phyloP scores from a whole-genome alignment of 2,329 filamentous ascomycete genomes.

The Colletotrichum paranaense region DNA sequence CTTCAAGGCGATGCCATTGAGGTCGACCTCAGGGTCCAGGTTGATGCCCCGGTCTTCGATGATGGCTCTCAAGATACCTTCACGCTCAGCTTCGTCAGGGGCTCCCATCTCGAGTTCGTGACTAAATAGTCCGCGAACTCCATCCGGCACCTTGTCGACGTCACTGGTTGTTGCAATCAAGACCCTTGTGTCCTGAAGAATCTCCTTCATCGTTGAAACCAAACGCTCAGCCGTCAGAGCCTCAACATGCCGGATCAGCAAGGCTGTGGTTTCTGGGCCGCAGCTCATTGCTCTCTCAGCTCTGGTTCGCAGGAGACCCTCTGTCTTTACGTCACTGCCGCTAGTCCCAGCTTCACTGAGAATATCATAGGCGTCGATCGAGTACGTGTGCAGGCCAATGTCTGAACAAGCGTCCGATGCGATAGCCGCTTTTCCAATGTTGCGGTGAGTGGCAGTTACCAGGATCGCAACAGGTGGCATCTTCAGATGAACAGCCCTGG shows the following conservation, averaged over 20 bases:
- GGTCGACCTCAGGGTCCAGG: conserved; percentile 85
- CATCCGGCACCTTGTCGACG: conserved; percentile 92
- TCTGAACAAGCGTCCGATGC: conserved; percentile 84
- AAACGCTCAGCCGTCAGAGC: conserved; percentile 92
- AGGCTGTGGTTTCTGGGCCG: conserved; percentile 82
- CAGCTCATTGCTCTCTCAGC: conserved; percentile 91
- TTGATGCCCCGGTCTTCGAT: conserved; percentile 80
- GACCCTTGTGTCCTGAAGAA: conserved; percentile 82
- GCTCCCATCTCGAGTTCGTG: conserved; percentile 95
- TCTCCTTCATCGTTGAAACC: conserved; percentile 84
- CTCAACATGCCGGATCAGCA: conserved; percentile 92
- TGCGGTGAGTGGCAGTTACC: conserved; percentile 89
- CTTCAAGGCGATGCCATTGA: conserved; percentile 89
- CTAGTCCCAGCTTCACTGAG: conserved; percentile 90
- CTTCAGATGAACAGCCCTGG: conserved; percentile 85
- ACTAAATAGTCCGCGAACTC: conserved; percentile 89
- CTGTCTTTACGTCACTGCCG: conserved; percentile 92
- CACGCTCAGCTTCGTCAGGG: conserved; percentile 91
- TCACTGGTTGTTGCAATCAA: conserved; percentile 95
- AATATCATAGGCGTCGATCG: conserved; percentile 93
- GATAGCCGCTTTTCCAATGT: conserved; percentile 89
- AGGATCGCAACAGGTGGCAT: conserved; percentile 91
- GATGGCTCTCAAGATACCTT: conserved; percentile 84
- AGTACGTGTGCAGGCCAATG: conserved; percentile 89
- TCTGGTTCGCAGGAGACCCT: conserved; percentile 87